Base-by-base conservation (phyloP, 2,329 filamentous ascomycete species). In the Aspergillus sp. region DNA sequence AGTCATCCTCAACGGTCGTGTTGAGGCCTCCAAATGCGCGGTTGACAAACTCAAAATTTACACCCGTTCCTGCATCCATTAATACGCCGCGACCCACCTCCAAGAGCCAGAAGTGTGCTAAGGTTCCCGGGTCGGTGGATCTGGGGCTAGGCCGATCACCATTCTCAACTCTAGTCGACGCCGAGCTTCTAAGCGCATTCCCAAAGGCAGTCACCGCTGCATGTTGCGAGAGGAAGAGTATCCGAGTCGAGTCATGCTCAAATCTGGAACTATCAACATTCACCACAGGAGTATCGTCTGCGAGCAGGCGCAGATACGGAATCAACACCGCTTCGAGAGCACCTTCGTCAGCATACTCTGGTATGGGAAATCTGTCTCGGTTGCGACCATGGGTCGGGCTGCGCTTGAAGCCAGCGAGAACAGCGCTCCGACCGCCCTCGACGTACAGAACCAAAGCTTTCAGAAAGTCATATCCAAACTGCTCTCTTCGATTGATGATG, bases 391-490 rank as follows among this genome's bases (percentile, higher is more conserved):
- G 70, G 23, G 70, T 67, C 3, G 73, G 70, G 24, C 76, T 73
- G 52, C 77, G 74, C 41, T 81, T 82, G 68, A 88, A 88, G 0
- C 82, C 84, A 57, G 82, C 76, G 2, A 87, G 68, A 9, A 88
- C 69, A 27, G 78, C 78, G 8, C 79, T 75, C 14, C 83, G 73
- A 9, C 86, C 86, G 35, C 83, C 84, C 55, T 85, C 82, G 2
- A 88, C 72, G 83, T 85, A 88, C 1, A 87, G 74, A 2, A 86
- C 66, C 44, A 88, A 85, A 1, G 85, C 84, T 67, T 84, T 86
- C 24, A 88, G 64, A 63, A 88, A 88, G 62, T 88, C 85, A 63
- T 86, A 87, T n/a, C 79, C 79, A 66, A 88, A 88, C 14, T 81
- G 80, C 45, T 84, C 78, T 19, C 77, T 73, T 7, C 64, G 62